A percentile compares a stretch with the other conserved stretches of the same genome.
These are phyloP conservation scores for Termitomyces sp. DNA, from an alignment of 768 basidiomycete species.

Conservation along the genomic window DNA sequence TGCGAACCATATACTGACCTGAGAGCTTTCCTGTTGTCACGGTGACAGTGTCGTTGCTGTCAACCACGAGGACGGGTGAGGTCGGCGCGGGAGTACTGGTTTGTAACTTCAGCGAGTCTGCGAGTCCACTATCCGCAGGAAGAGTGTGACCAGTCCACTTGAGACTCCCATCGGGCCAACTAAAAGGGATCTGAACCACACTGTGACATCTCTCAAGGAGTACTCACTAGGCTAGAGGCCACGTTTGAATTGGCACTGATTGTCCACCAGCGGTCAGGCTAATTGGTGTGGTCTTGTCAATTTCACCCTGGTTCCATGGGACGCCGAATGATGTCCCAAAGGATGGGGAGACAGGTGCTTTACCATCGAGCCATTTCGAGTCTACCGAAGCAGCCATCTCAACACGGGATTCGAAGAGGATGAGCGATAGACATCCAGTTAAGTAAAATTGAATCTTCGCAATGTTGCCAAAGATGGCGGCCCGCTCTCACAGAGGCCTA, in stretches of 20 bases:
- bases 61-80: constrained; percentile 23
- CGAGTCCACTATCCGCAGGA: constrained; percentile 19
- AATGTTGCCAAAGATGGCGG: constrained; percentile 2
- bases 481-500: neutral
- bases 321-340: constrained; percentile 29
- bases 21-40: constrained; percentile 29
- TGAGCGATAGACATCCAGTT: neutral
- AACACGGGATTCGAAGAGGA: neutral
- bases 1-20: constrained; percentile 12
- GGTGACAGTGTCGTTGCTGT: constrained; percentile 17
- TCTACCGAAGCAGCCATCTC: constrained; percentile 17
- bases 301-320: constrained; percentile 29
- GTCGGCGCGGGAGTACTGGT: constrained; percentile 25
- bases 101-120: constrained; percentile 18
- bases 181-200: constrained; percentile 1
- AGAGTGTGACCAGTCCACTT: constrained; percentile 36
- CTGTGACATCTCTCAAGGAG: neutral
- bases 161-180: constrained; percentile 33
- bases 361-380: constrained; percentile 27
- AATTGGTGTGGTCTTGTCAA: constrained; percentile 30
- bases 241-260: constrained; percentile 23
- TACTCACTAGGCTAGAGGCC: constrained; percentile 32
- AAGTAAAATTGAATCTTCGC: neutral
- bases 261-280: constrained; percentile 14
- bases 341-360: constrained; percentile 22